Evolutionary conservation across 768 basidiomycete genomes (phyloP), one percentile per base, ranked within the genome.

Genomic region (Suillus paluster): DNA sequence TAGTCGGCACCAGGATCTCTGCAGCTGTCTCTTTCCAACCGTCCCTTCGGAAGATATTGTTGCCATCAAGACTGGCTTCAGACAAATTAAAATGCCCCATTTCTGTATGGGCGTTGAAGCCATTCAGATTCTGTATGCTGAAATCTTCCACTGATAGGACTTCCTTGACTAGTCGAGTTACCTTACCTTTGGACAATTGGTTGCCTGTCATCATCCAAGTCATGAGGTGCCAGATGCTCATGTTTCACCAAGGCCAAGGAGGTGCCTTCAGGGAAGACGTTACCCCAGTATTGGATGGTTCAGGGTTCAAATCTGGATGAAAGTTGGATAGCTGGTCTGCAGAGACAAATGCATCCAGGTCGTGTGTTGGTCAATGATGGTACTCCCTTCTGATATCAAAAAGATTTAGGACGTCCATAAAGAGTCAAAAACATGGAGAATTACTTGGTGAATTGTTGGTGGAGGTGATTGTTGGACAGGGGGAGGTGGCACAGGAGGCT

Each of bases 1-100:
- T 66, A 3, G 75, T 78, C 0, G 78, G 78, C 5, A 79, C 67
- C 0, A 59, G 48, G 38, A 79, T 75, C 1, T 62, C 12, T 2
- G 77, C 59, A 0, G 59, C 15, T 1, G 68, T 48, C 19, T 70
- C 66, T 19, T 52, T 62, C 64, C 68, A 68, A 4, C 42, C 27
- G 14, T 64, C 61, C 9, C 55, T 17, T 50, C 7, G 36, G 23
- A 49, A 23, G 9, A 57, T 3, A 27, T 58, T 33, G 10, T 49
- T 30, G 5, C 7, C 9, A 11, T 36, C 23, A 46, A 52, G 58
- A 10, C 14, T 23, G 33, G 45, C 41, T 42, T 68, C 63, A 0
- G 68, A 59, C 5, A 15, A 25, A 39, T 71, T 60, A 3, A 70
- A 55, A 3, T n/a, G 49, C 30, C 41, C 36, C 45, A 65, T 58